Evolutionary conservation across 2,329 filamentous ascomycete genomes (phyloP).

Genomic region (Thelonectria blattea): DNA sequence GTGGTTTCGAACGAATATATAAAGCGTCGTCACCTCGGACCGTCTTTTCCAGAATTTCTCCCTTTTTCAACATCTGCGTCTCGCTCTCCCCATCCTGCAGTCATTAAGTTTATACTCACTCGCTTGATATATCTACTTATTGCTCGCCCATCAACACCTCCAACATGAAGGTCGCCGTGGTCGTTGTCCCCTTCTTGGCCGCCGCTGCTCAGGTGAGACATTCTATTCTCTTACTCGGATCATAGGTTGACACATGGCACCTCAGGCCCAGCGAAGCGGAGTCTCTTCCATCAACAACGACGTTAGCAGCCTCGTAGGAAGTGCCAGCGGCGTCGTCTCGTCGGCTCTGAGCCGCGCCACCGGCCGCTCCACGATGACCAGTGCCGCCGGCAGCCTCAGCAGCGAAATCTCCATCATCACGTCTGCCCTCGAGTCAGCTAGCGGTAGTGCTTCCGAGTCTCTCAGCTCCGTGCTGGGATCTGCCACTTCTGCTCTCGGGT

Average conservation of each 20-base stretch:
- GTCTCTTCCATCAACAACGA: not conserved
- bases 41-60: not conserved
- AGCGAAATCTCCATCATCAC: conserved; percentile 4
- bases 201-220: conserved; percentile 1
- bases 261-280: not conserved
- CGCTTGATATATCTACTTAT: not conserved
- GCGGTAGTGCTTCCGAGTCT: not conserved
- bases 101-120: not conserved
- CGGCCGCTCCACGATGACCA: not conserved
- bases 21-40: not conserved
- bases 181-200: conserved; percentile 4
- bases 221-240: not conserved
- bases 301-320: not conserved
- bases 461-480: conserved; percentile 7
- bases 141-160: not conserved
- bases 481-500: not conserved
- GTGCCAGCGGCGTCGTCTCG: conserved; percentile 1
- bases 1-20: not conserved
- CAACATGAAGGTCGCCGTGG: conserved; percentile 11
- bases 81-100: not conserved
- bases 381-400: conserved; percentile 1
- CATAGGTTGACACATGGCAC: not conserved
- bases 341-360: not conserved
- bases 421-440: conserved; percentile 7
- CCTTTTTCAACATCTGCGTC: not conserved